Evolutionary conservation across 1,284 basidiomycete species (phyloP).

Genomic region (Papiliotrema fonsecae): DNA sequence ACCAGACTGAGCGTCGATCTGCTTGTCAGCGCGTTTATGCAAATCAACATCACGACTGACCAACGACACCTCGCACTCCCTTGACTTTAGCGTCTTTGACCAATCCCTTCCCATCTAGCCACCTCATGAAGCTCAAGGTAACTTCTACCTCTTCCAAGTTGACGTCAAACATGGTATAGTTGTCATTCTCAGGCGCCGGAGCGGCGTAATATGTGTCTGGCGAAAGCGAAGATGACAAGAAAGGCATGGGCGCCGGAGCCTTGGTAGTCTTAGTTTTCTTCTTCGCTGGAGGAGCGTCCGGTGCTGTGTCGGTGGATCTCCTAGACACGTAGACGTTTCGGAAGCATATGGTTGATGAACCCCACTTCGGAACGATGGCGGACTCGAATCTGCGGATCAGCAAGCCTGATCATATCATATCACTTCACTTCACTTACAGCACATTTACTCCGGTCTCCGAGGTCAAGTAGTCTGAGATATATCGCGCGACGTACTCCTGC

Average conservation of each 20-base stretch:
- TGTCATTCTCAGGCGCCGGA: conserved; percentile 43
- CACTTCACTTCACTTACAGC: conserved; percentile 50
- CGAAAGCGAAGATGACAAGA: conserved; percentile 35
- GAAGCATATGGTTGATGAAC: conserved; percentile 90
- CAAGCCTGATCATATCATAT: neutral
- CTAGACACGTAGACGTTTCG: conserved; percentile 94
- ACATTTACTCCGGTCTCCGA: conserved; percentile 88
- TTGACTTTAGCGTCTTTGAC: conserved; percentile 85
- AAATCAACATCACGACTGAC: conserved; percentile 49
- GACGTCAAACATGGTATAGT: conserved; percentile 84
- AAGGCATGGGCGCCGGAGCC: conserved; percentile 34
- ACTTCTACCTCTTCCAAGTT: conserved; percentile 94
- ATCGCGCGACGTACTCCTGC: conserved; percentile 85
- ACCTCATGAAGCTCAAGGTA: conserved; percentile 83
- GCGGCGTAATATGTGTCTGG: conserved; percentile 34
- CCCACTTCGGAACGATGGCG: conserved; percentile 97
- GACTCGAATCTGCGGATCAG: conserved; percentile 66
- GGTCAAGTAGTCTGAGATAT: conserved; percentile 89
- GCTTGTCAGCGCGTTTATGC: neutral
- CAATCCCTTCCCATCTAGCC: conserved; percentile 94
- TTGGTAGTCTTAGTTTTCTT: conserved; percentile 26
- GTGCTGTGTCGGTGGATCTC: conserved; percentile 51
- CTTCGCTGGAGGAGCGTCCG: conserved; percentile 1
- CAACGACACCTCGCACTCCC: conserved; percentile 89
- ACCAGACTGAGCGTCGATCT: conserved; percentile 87